Base-by-base conservation (phyloP, 139 green algal species). In the Dunaliella sp. region DNA sequence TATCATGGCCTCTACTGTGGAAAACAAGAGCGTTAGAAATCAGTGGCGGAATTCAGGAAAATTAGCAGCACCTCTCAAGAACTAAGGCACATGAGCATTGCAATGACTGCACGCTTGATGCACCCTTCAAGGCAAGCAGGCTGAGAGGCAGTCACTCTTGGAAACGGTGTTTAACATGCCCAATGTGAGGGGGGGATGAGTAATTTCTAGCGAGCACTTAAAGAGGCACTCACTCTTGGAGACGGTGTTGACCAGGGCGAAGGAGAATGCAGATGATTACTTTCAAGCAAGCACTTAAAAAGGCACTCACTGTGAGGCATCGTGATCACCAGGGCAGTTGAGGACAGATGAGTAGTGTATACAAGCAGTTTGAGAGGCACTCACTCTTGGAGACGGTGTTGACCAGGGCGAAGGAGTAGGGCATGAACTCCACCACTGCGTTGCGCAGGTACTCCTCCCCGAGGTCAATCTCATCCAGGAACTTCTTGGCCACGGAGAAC, bases 391-490 rank as follows among this genome's bases (percentile, higher is more conserved):
- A 85, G 25, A 91, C 89, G 81, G 93, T 93, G 84, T 95, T 95
- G n/a, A 97, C 95, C 28, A 91, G 80, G 33, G 90, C 89, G 86
- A 98, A 98, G 35, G 88, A 94, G 92, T 94, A 95, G 24, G 95
- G 95, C 93, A 98, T 97, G 88, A 98, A 98, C 76, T 97, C 94
- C 31, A 95, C 91, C 33, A 97, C 94, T 0, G 92, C 93, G 36
- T 90, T 88, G 80, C 93, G 90, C 31, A 96, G 89, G 22, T 90
- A 65, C 3, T 96, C 95, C 22, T 90, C 88, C 58, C 91, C 94
- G 74, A 95, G 87, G 85, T 92, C 89, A 21, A 89, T 57, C 38
- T 97, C 94, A n/a, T 96, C 91, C 86, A 98, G 85, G 92, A 98
- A 98, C 86, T 93, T 94, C 83, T 94, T 92, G 38, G 95, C 94